phyloP scores from a whole-genome alignment of 176 grass and related monocot genomes.

The Oropetium thomaeum region DNA sequence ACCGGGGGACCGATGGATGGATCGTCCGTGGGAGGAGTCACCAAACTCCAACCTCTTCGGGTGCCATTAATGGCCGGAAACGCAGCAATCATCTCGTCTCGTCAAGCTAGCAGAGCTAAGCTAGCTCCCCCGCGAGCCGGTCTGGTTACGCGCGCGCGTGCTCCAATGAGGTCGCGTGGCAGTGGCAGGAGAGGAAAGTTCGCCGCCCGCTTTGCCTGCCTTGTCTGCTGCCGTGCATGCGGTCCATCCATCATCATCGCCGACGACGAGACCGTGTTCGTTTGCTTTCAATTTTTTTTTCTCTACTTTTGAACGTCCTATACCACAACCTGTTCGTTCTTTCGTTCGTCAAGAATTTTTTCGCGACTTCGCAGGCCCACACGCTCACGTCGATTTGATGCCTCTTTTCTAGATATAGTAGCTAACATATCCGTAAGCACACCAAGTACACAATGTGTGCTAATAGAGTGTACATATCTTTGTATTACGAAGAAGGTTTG shows the following conservation, averaged over 20 bases:
- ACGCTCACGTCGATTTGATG: neutral
- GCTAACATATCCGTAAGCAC: too few species aligned
- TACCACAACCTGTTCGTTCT: too few species aligned
- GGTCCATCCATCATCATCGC: neutral
- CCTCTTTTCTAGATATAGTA: neutral
- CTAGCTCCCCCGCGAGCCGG: too few species aligned
- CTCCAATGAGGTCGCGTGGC: constrained; percentile 2
- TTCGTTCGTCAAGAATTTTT: neutral
- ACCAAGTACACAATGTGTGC: too few species aligned
- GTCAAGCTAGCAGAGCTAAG: neutral
- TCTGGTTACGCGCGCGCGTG: too few species aligned
- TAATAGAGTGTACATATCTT: too few species aligned
- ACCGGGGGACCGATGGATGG: neutral
- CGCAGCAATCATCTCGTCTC: neutral
- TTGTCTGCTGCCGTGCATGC: neutral
- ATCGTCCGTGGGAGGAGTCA: neutral
- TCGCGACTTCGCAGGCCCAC: neutral
- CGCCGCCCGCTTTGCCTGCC: neutral
- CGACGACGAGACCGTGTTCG: too few species aligned
- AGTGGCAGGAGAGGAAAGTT: neutral
- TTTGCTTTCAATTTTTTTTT: too few species aligned
- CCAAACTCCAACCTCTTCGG: constrained; percentile 42
- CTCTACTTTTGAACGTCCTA: too few species aligned
- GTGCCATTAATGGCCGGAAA: constrained; percentile 33
- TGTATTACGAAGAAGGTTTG: too few species aligned